Evolutionary conservation across 2,329 filamentous ascomycete species (phyloP), one percentile per base, ranked within the genome.

Genomic region (Neofusicoccum laricinum): DNA sequence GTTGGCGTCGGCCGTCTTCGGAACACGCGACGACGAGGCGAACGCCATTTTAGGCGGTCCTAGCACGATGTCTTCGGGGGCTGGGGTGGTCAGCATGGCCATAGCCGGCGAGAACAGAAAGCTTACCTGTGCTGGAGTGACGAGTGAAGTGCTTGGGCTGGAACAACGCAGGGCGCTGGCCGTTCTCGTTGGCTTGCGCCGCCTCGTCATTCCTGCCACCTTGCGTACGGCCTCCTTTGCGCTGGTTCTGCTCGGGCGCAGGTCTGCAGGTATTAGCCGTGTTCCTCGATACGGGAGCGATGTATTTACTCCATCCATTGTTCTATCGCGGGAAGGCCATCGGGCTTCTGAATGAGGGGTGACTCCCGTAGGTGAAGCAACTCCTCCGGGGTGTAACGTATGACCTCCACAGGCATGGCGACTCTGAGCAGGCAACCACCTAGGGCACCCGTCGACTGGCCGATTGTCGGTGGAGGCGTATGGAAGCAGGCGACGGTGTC

Each of bases 221-320:
- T 66, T 66, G 51, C 36, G 50, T 43, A 73, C 76, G 53, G 71
- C 70, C 59, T 72, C 64, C 71, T 77, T 78, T 68, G 75, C 62
- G 65, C 38, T 64, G 61, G 34, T 63, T 62, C 49, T 66, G 58
- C 21, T 64, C 51, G 45, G 34, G 51, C 46, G 48, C 45, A 61
- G 43, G 17, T 19, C 55, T 64, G 40, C 38, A 41, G 21, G 41
- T 64, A 49, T 51, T 21, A 63, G 63, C 34, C 25, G 25, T 14
- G 50, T 41, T 5, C 17, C 14, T 21, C 50, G 6, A 30, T 2
- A 36, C 15, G 41, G 4, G 34, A 32, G 34, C 21, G n/a, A 34
- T 25, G n/a, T 19, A 65, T 38, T 48, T 83, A 96, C 90, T 94
- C 93, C 92, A 97, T 96, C 93, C 93, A 98, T 82, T 96, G 92